Conservation (phyloP, 2,329 filamentous ascomycete species). For the Stachybotrys chartarum region DNA sequence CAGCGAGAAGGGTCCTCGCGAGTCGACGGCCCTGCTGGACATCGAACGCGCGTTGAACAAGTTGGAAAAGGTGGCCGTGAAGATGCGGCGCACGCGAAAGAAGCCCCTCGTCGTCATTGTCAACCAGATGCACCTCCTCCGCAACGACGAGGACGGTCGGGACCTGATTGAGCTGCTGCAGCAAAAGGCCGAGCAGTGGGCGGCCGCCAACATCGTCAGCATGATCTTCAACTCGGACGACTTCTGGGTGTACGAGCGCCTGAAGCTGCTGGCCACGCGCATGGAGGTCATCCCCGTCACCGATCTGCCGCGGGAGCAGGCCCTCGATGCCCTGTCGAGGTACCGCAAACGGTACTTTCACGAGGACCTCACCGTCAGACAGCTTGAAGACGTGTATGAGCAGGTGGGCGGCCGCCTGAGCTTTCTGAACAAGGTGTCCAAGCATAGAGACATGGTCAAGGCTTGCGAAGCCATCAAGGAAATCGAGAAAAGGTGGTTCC, state of each 20-base stretch:
- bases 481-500: constrained; percentile 67
- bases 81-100: constrained; percentile 52
- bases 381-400: constrained; percentile 75
- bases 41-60: constrained; percentile 98
- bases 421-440: constrained; percentile 86
- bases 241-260: constrained; percentile 94
- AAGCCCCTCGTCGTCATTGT: constrained; percentile 85
- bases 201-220: constrained; percentile 82
- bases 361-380: constrained; percentile 45
- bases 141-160: constrained; percentile 87
- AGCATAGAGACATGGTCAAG: constrained; percentile 68
- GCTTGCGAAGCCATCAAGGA: constrained; percentile 70
- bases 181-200: constrained; percentile 94
- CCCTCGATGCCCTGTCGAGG: constrained; percentile 66
- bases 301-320: constrained; percentile 73
- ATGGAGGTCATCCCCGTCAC: constrained; percentile 89
- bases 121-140: constrained; percentile 85
- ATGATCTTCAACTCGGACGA: constrained; percentile 95
- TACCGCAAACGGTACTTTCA: constrained; percentile 76
- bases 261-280: constrained; percentile 86
- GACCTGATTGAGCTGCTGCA: constrained; percentile 92
- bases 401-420: constrained; percentile 81
- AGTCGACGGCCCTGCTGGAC: constrained; percentile 85
- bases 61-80: constrained; percentile 87
- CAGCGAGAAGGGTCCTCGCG: constrained; percentile 84